These are phyloP conservation scores for Cairneyella variabilis DNA, from an alignment of 495 filamentous ascomycete species.

Conservation along the genomic window DNA sequence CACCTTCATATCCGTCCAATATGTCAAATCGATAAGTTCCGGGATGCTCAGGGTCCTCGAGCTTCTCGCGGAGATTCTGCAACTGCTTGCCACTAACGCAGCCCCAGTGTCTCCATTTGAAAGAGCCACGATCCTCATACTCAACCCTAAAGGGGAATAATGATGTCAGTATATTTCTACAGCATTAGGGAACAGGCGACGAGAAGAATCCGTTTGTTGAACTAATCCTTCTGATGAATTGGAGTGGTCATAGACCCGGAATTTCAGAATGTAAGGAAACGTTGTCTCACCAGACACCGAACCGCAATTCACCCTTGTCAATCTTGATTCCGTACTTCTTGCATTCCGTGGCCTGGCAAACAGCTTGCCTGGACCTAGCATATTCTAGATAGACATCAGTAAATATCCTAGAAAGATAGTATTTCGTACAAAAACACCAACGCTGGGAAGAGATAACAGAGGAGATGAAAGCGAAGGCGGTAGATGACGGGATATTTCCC, in stretches of 20 bases:
- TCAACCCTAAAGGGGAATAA: too few species aligned
- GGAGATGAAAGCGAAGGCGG: neutral
- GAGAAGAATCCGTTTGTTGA: too few species aligned
- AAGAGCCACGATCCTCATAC: neutral
- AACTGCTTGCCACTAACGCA: conserved; percentile 64
- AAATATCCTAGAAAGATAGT: neutral
- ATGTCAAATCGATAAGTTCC: conserved; percentile 31
- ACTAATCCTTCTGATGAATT: too few species aligned
- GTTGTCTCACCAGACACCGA: conserved; percentile 58
- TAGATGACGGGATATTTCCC: neutral
- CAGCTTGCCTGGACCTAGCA: conserved; percentile 18
- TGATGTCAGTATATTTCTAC: neutral
- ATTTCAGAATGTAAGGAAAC: too few species aligned
- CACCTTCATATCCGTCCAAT: conserved; percentile 60
- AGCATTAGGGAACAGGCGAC: neutral
- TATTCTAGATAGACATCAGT: conserved; percentile 14
- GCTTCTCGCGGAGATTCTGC: conserved; percentile 38
- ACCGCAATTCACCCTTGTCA: conserved; percentile 59
- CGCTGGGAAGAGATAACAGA: neutral
- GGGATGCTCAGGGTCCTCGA: conserved; percentile 20
- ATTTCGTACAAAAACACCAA: neutral
- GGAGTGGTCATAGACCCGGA: too few species aligned
- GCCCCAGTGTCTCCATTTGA: conserved; percentile 46
- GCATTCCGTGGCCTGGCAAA: conserved; percentile 18
- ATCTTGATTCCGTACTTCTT: conserved; percentile 48